Evolutionary conservation across 441 rosid species (phyloP), one percentile per base, ranked within the genome.

Genomic region (Macaranga tanarius): DNA sequence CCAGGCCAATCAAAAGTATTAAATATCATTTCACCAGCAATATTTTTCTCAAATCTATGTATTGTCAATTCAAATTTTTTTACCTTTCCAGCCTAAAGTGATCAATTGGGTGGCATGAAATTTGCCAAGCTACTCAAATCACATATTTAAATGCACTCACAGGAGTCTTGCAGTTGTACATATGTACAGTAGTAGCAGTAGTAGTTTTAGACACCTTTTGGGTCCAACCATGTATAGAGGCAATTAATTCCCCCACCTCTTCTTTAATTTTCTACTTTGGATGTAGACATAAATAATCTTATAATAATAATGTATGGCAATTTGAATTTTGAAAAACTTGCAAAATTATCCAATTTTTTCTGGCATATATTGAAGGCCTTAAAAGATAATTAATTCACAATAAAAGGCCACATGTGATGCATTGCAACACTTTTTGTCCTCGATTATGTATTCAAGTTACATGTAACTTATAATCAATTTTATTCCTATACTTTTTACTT

Each of bases 61-160:
- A 12, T 59, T 70, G 73, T 47, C 73, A 59, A 67, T 38, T 65
- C 55, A 45, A 72, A 63, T 3, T 23, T 31, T 31, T 51, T 45
- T 0, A 6, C 2, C 13, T 52, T 62, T 50, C 8, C 63, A 69
- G 15, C 7, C 38, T 48, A 58, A 48, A 50, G 8, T 31, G 13
- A 23, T 15, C 19, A 26, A 42, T 15, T 22, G 7, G 59, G 26
- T 38, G 38, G 71, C 40, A 31, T 15, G 50, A 31, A 54, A 20
- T 47, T 47, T 58, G 71, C 56, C 47, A 13, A 64, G 13, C 28
- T 10, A 44, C 42, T 64, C 38, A 7, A 19, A 26, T n/a, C 6
- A 74, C 20, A 15, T 4, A 4, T 44, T 76, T 79, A 44, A 84
- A 79, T 79, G 82, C 78, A 51, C 56, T 87, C 91, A 87, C 87